phyloP scores from a whole-genome alignment of 2,329 filamentous ascomycete genomes.

The Diplodia sapinea region DNA sequence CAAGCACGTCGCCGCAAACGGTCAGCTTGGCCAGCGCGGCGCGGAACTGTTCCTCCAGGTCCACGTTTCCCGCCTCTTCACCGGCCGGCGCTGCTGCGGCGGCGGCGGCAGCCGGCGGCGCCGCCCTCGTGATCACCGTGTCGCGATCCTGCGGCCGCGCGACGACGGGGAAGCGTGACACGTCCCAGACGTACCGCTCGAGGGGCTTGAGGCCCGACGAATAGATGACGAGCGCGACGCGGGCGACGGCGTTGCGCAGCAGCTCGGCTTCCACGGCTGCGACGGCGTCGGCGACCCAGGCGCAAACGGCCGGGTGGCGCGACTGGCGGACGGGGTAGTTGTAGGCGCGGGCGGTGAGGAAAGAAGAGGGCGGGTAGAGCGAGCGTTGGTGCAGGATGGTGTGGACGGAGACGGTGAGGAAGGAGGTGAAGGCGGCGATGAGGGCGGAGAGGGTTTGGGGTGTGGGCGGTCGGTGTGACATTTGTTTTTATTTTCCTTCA shows the following conservation, averaged over 20 bases:
- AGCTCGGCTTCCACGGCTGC: conserved; percentile 74
- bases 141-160: conserved; percentile 52
- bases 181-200: conserved; percentile 66
- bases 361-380: conserved; percentile 79
- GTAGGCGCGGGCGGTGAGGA: conserved; percentile 79
- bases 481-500: too few species aligned
- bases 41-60: conserved; percentile 75
- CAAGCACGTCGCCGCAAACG: conserved; percentile 63
- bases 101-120: too few species aligned
- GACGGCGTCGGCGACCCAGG: conserved; percentile 83
- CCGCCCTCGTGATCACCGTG: conserved; percentile 52
- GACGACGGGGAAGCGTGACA: conserved; percentile 62
- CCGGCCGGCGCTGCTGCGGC: not conserved
- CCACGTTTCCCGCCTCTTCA: conserved; percentile 40
- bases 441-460: conserved; percentile 60
- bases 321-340: conserved; percentile 85
- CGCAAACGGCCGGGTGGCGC: conserved; percentile 82
- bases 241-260: conserved; percentile 59
- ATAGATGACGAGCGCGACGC: conserved; percentile 64
- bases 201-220: conserved; percentile 50
- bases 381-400: conserved; percentile 81
- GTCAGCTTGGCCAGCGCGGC: conserved; percentile 69
- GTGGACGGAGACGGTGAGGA: conserved; percentile 83
- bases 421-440: conserved; percentile 74
- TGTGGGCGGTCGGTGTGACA: conserved; percentile 10